These are phyloP conservation scores for Pichia sp. DNA, from an alignment of 1,139 yeast species.

Conservation along the genomic window DNA sequence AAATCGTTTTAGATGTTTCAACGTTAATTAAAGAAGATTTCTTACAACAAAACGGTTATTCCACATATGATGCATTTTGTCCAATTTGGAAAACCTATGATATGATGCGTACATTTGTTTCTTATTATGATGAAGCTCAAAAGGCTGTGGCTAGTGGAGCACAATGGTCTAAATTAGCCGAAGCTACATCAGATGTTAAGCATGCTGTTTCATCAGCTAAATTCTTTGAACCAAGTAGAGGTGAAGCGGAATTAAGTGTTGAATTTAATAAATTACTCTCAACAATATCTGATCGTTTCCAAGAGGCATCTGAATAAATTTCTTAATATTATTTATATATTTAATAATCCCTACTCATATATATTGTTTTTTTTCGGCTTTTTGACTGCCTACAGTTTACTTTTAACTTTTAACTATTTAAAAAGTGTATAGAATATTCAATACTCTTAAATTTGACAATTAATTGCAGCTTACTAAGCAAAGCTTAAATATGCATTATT, in stretches of 20 bases:
- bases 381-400: no score
- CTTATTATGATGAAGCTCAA: constrained; percentile 95
- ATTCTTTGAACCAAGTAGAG: constrained; percentile 92
- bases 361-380: no score
- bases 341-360: no score
- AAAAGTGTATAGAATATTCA: no score
- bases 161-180: constrained; percentile 86
- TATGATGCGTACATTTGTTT: constrained; percentile 92
- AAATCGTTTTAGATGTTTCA: constrained; percentile 92
- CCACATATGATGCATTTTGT: constrained; percentile 96
- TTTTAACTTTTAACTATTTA: no score
- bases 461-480: no score
- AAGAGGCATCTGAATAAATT: constrained; percentile 82
- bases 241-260: constrained; percentile 67
- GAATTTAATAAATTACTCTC: constrained; percentile 73
- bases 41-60: constrained; percentile 98
- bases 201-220: constrained; percentile 92
- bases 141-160: constrained; percentile 94
- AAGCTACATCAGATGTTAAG: constrained; percentile 81
- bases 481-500: no score
- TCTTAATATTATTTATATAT: no score
- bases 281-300: constrained; percentile 81
- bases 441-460: no score
- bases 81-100: constrained; percentile 98
- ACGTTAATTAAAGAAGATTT: constrained; percentile 91